These are phyloP conservation scores for Aspergillus terreus DNA, from an alignment of 2,329 filamentous ascomycete genomes.

Conservation along the genomic window DNA sequence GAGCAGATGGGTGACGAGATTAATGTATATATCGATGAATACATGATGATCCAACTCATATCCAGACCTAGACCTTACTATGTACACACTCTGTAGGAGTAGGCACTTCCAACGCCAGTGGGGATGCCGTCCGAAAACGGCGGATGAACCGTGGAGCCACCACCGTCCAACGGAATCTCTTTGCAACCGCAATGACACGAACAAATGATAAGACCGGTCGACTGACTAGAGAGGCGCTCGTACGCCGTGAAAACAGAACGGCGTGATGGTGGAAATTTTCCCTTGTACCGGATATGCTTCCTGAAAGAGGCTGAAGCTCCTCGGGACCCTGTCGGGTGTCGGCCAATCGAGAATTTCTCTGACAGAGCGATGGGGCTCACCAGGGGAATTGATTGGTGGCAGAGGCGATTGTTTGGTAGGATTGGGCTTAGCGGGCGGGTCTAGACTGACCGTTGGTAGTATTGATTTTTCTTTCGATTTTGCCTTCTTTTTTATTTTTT, in stretches of 20 bases:
- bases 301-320: background rate
- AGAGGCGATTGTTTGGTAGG: background rate
- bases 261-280: background rate
- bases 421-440: background rate
- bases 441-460: background rate
- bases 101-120: too few species aligned
- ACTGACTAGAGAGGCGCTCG: too few species aligned
- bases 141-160: too few species aligned
- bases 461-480: background rate
- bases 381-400: too few species aligned
- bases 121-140: too few species aligned
- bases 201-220: too few species aligned
- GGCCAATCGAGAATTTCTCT: too few species aligned
- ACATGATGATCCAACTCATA: background rate
- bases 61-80: background rate
- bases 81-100: too few species aligned
- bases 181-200: too few species aligned
- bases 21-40: slow-evolving; percentile 3
- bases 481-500: background rate
- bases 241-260: background rate
- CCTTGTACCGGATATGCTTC: background rate
- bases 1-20: slow-evolving; percentile 4
- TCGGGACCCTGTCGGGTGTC: too few species aligned
- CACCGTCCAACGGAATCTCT: too few species aligned
- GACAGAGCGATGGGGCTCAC: too few species aligned